Conservation (phyloP, 345 rosid genomes). For the Streptanthus diversifolius region DNA sequence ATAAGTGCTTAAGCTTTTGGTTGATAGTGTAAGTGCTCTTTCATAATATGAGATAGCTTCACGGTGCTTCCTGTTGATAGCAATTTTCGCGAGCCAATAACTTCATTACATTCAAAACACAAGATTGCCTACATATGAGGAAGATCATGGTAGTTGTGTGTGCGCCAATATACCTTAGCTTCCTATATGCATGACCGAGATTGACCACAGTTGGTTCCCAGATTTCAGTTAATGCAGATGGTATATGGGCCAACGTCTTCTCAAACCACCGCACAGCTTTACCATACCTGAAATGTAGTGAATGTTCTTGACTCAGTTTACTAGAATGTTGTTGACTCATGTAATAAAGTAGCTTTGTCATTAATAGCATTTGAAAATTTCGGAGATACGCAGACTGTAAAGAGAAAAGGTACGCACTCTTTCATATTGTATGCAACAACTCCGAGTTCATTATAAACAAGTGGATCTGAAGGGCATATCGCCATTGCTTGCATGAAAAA, state of each 20-base stretch:
- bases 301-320: slow-evolving; percentile 13
- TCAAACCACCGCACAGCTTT: slow-evolving; percentile 86
- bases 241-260: slow-evolving; percentile 78
- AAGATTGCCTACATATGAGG: slow-evolving; percentile 15
- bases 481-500: slow-evolving; percentile 92
- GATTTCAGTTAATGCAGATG: slow-evolving; percentile 61
- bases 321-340: neutral
- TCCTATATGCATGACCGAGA: slow-evolving; percentile 87
- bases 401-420: slow-evolving; percentile 57
- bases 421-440: slow-evolving; percentile 96
- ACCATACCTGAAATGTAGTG: slow-evolving; percentile 61
- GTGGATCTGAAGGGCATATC: slow-evolving; percentile 90
- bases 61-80: slow-evolving; percentile 51
- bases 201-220: slow-evolving; percentile 93
- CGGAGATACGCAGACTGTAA: slow-evolving; percentile 6
- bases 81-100: neutral
- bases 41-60: slow-evolving; percentile 78
- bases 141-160: neutral
- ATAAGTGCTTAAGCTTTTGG: slow-evolving; percentile 83
- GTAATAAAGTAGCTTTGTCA: slow-evolving; percentile 3
- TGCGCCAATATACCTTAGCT: slow-evolving; percentile 54
- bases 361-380: neutral
- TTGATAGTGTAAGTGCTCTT: slow-evolving; percentile 76
- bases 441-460: slow-evolving; percentile 92
- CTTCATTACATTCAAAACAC: neutral